Base-by-base conservation (phyloP, 129 eudicot species). In the Escallonia herrerae region DNA sequence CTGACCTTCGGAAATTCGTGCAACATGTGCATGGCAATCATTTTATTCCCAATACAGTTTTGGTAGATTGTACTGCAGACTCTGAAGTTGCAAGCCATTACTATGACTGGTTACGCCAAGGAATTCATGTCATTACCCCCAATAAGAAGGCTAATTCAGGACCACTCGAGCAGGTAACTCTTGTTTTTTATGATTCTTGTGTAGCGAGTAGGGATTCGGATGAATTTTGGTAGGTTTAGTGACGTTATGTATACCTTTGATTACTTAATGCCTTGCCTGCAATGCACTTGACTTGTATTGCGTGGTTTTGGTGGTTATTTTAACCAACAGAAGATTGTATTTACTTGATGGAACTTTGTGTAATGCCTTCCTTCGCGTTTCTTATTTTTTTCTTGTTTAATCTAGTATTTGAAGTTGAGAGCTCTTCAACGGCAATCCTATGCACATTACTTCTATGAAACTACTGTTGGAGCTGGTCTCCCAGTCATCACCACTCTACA, bases 391-490 rank as follows among this genome's bases (percentile, higher is more conserved):
- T 22, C 33, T 22, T 22, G 33, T 22, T 5, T 6, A 3, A 46
- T 85, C 64, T 73, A 94, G 99, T 94, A 89, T 79, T 78, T 89
- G 88, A 94, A 80, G 87, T 65, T 89, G 84, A 83, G 99, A 80
- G 84, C 86, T 72, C 95, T 86, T 58, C 99, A 94, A 76, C 80
- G 97, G 58, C 89, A 82, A 72, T 94, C 97, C 43, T 89, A 83
- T 62, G 84, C 99, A 54, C 99, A 94, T 75, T 94, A 89, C 83
- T 94, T 89, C 63, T 94, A 94, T 55, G 99, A 94, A 75, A 97
- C 97, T 68, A 94, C 99, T 69, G 99, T 94, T 59, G 99, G 99
- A 71, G 99, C 99, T 48, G 99, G 99, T 82, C 96, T 94, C 66
- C 99, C 99, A 45, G 89, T 94, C 64, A 89, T 94, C 63, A 88